Conservation (phyloP, 78 protist species). For the Neovahlkampfia damariscottae region DNA sequence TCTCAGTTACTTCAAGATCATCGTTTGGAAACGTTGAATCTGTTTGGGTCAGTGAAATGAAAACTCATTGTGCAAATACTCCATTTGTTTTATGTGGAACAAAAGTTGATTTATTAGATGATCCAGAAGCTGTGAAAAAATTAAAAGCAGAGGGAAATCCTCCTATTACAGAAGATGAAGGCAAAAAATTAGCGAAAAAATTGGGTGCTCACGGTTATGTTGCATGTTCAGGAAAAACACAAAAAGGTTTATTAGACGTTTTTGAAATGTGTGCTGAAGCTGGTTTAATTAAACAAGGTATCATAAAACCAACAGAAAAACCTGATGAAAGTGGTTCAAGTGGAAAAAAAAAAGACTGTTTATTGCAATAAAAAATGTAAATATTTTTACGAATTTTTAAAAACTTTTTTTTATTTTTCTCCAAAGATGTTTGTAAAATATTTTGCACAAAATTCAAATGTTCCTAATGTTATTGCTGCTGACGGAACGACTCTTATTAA, state of each 20-base stretch:
- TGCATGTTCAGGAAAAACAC: not conserved
- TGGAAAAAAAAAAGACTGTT: no score
- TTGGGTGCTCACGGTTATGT: not conserved
- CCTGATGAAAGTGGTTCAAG: no score
- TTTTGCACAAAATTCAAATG: slow-evolving; percentile 52
- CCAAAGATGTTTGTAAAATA: no score
- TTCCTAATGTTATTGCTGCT: slow-evolving; percentile 54
- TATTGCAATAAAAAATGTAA: no score
- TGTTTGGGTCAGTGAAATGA: not conserved
- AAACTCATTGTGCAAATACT: not conserved
- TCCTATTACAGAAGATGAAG: not conserved
- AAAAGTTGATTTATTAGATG: not conserved
- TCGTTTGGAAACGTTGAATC: not conserved
- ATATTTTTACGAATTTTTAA: no score
- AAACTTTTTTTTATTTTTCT: no score
- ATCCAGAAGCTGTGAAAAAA: no score
- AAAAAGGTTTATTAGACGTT: not conserved
- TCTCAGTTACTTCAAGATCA: not conserved
- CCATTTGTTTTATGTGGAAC: not conserved
- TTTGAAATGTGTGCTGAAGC: not conserved
- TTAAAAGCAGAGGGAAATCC: no score
- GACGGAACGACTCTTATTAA: slow-evolving; percentile 54
- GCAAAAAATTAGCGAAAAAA: not conserved
- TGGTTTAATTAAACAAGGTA: not conserved
- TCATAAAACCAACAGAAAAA: no score